phyloP scores from a whole-genome alignment of 2,329 filamentous ascomycete genomes.

The Neonectria neomacrospora region DNA sequence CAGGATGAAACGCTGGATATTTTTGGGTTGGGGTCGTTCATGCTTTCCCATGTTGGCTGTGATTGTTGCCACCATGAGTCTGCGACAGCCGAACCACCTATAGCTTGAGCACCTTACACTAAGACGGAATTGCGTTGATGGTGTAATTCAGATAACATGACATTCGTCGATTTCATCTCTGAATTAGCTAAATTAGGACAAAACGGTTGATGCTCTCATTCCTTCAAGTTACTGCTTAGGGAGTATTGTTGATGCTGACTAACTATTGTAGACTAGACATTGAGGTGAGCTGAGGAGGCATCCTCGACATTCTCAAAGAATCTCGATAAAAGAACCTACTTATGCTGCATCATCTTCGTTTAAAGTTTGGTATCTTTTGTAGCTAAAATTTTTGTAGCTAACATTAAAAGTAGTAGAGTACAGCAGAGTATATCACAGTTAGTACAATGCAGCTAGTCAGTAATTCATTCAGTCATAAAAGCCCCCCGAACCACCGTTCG shows the following conservation, averaged over 20 bases:
- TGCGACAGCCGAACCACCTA: not conserved
- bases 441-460: not conserved
- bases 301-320: not conserved
- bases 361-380: conserved; percentile 2
- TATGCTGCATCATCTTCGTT: not conserved
- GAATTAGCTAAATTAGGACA: not conserved
- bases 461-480: conserved; percentile 17
- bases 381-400: not conserved
- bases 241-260: not conserved
- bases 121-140: not conserved
- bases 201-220: too few species aligned
- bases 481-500: conserved; percentile 15
- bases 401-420: not conserved
- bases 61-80: not conserved
- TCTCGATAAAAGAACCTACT: not conserved
- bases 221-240: not conserved
- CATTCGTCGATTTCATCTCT: not conserved
- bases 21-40: not conserved
- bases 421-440: not conserved
- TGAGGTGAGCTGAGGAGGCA: not conserved
- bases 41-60: not conserved
- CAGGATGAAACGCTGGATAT: too few species aligned
- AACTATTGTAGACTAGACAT: not conserved
- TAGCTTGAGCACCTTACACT: not conserved
- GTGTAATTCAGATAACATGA: not conserved